A percentile compares a stretch with the other conserved stretches of the same genome.
phyloP scores from a whole-genome alignment of 2,329 filamentous ascomycete genomes.

The Fusarium verticillioides region DNA sequence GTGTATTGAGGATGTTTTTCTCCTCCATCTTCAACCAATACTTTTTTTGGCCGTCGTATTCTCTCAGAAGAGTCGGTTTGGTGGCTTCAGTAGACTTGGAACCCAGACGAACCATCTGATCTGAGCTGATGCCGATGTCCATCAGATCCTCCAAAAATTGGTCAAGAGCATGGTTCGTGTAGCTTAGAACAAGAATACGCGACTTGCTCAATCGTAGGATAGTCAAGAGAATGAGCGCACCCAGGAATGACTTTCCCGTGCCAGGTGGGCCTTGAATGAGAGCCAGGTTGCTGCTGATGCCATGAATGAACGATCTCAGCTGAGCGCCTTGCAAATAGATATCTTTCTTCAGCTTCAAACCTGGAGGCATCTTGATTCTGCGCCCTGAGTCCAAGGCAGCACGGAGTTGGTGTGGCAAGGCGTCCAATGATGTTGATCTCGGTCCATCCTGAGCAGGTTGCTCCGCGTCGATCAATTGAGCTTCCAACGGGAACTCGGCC shows the following conservation, averaged over 20 bases:
- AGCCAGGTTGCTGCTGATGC: conserved; percentile 64
- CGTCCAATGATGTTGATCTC: neutral
- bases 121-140: conserved; percentile 63
- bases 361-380: conserved; percentile 24
- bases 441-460: conserved; percentile 18
- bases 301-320: conserved; percentile 63
- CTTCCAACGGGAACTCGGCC: conserved; percentile 64
- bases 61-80: conserved; percentile 57
- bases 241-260: conserved; percentile 81
- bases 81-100: conserved; percentile 66
- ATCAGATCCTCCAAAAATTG: conserved; percentile 74
- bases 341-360: conserved; percentile 41
- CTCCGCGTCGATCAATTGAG: conserved; percentile 58
- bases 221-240: conserved; percentile 68
- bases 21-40: conserved; percentile 48
- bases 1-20: conserved; percentile 51
- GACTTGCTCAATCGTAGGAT: conserved; percentile 61
- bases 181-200: conserved; percentile 72
- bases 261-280: conserved; percentile 80
- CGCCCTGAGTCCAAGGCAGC: too few species aligned
- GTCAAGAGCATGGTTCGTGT: conserved; percentile 75
- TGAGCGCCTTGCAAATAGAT: conserved; percentile 57
- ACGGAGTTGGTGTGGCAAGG: neutral
- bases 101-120: conserved; percentile 70
- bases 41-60: conserved; percentile 46